These are phyloP conservation scores for Fraxinus greggii DNA, from an alignment of 305 asterid genomes.

Conservation along the genomic window DNA sequence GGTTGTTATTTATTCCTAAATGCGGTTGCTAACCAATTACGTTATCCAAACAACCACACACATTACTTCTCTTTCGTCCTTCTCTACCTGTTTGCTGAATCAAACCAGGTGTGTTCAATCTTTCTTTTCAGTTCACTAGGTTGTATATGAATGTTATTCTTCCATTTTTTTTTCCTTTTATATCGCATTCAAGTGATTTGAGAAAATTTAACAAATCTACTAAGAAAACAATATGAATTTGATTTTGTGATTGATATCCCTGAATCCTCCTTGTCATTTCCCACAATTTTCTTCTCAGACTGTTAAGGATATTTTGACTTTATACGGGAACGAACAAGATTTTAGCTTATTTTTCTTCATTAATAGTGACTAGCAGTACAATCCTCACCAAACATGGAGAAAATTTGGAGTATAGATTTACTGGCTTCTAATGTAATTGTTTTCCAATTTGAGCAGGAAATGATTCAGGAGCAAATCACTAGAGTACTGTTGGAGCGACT, in stretches of 20 bases:
- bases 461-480: slow-evolving; percentile 94
- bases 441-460: slow-evolving; percentile 54
- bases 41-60: slow-evolving; percentile 96
- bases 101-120: slow-evolving; percentile 60
- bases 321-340: background rate
- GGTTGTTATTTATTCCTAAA: slow-evolving; percentile 97
- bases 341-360: background rate
- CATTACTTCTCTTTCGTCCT: slow-evolving; percentile 94
- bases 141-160: background rate
- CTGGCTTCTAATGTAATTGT: background rate
- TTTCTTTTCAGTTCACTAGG: background rate
- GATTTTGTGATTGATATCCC: background rate
- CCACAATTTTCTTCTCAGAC: background rate
- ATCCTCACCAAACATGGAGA: background rate
- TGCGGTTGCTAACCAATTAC: slow-evolving; percentile 95
- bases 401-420: background rate
- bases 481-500: slow-evolving; percentile 89
- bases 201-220: background rate
- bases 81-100: slow-evolving; percentile 82
- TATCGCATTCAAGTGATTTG: background rate
- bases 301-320: too few species aligned
- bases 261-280: background rate
- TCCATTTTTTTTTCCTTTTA: too few species aligned
- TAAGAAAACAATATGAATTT: background rate
- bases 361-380: background rate